Conservation (phyloP, 1,284 basidiomycete genomes). For the Trichosporon sp. region DNA sequence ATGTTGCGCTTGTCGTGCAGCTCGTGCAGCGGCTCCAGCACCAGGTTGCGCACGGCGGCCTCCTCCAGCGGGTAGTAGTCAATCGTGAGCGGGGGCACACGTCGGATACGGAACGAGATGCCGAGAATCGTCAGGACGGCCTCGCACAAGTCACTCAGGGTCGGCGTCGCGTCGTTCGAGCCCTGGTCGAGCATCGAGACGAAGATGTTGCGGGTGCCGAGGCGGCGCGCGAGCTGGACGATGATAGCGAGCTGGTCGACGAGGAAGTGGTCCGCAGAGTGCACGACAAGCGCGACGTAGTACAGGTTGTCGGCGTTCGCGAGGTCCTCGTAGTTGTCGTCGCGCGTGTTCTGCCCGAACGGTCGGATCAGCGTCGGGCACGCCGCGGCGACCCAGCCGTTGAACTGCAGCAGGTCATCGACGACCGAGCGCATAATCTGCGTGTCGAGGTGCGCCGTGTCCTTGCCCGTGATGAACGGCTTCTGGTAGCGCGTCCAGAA, state of each 20-base stretch:
- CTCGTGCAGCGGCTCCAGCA: constrained; percentile 82
- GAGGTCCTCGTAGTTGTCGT: constrained; percentile 82
- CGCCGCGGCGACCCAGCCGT: constrained; percentile 98
- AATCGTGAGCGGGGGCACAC: constrained; percentile 79
- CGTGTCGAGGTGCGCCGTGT: constrained; percentile 79
- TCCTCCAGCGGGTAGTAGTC: constrained; percentile 94
- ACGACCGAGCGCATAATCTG: constrained; percentile 80
- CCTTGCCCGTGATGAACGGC: constrained; percentile 74
- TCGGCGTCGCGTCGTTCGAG: constrained; percentile 86
- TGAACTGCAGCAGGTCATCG: constrained; percentile 82
- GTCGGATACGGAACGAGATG: constrained; percentile 80
- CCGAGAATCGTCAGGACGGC: constrained; percentile 84
- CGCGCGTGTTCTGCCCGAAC: constrained; percentile 78
- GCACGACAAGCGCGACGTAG: constrained; percentile 86
- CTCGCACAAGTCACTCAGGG: constrained; percentile 84
- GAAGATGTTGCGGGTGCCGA: constrained; percentile 81
- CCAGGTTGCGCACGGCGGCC: constrained; percentile 83
- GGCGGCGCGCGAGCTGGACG: constrained; percentile 80
- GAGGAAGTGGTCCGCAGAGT: constrained; percentile 94
- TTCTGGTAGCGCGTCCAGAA: constrained; percentile 87
- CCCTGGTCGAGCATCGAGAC: constrained; percentile 95
- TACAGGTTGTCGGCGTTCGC: constrained; percentile 76
- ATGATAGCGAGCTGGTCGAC: constrained; percentile 94
- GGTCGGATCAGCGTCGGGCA: constrained; percentile 85
- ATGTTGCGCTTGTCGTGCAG: constrained; percentile 69